Percentiles rank a stretch among this genome's conserved stretches.
Evolutionary conservation across 805 yeast genomes (phyloP).

Genomic region (Metschnikowia dekortorum): DNA sequence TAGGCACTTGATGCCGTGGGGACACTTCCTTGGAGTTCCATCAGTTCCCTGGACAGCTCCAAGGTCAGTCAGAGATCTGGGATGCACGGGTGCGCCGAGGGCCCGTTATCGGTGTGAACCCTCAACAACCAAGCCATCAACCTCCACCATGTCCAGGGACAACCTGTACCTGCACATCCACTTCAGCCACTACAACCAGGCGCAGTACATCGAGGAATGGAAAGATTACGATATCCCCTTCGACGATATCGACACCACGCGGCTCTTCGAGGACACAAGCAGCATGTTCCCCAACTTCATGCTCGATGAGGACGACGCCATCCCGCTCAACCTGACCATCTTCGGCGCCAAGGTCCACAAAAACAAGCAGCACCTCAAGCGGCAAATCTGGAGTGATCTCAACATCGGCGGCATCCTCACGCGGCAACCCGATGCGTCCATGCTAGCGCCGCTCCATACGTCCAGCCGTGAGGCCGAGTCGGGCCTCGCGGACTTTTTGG

Average conservation of each 20-base stretch:
- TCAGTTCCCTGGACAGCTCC: too few species aligned
- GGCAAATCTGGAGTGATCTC: constrained; percentile 34
- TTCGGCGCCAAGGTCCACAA: constrained; percentile 39
- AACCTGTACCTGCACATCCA: constrained; percentile 29
- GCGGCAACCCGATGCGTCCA: constrained; percentile 27
- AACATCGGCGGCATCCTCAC: constrained; percentile 26
- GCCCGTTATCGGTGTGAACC: too few species aligned
- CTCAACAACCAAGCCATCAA: neutral
- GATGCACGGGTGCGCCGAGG: too few species aligned
- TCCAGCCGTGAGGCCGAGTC: constrained; percentile 15
- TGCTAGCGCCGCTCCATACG: constrained; percentile 24
- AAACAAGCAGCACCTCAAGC: constrained; percentile 26
- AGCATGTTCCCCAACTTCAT: constrained; percentile 33
- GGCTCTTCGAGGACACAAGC: constrained; percentile 34
- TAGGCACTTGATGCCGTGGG: too few species aligned
- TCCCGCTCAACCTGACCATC: constrained; percentile 31
- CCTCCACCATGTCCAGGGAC: constrained; percentile 9
- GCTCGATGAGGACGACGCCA: constrained; percentile 33
- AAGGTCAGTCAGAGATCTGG: too few species aligned
- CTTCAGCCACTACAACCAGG: constrained; percentile 36
- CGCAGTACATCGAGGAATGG: constrained; percentile 40
- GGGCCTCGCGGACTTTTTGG: constrained; percentile 29
- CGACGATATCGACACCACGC: constrained; percentile 39
- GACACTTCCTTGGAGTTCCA: too few species aligned
- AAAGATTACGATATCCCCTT: constrained; percentile 35